Evolutionary conservation across 108 stramenopile species (phyloP).

Genomic region (Nannochloropsis oceanica): DNA sequence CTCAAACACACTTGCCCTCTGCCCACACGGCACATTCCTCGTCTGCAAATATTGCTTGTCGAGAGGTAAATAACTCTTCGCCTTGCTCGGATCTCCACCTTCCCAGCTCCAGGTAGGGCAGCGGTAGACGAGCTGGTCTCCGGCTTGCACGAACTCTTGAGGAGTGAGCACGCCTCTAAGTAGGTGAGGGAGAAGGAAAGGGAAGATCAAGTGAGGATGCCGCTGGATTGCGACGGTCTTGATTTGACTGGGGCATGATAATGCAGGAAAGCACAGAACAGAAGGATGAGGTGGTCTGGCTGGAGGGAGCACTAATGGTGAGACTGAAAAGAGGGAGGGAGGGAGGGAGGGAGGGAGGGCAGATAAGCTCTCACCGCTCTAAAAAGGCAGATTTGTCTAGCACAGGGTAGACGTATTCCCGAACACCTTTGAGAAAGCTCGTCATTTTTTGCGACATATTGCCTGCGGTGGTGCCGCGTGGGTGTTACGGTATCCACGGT

Average conservation of each 20-base stretch:
- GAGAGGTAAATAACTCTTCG: conserved; percentile 13
- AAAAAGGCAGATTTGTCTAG: background rate
- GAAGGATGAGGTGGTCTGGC: too few species aligned
- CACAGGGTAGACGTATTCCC: background rate
- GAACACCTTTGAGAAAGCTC: background rate
- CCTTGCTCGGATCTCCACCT: conserved; percentile 20
- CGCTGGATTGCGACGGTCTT: too few species aligned
- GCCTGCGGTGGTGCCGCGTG: background rate
- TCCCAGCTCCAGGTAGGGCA: conserved; percentile 36
- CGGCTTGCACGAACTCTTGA: conserved; percentile 32
- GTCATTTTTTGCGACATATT: background rate
- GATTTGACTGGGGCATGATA: too few species aligned
- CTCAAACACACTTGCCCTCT: background rate
- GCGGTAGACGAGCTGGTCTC: conserved; percentile 31
- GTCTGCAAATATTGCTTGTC: background rate
- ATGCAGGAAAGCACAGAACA: too few species aligned
- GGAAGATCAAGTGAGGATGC: background rate
- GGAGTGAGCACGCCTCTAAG: conserved; percentile 36
- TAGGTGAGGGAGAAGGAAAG: background rate
- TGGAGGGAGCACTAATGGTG: too few species aligned
- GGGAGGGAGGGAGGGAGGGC: background rate
- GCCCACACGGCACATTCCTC: background rate
- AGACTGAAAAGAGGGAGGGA: background rate
- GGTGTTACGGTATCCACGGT: too few species aligned
- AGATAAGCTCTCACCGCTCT: background rate